phyloP scores from a whole-genome alignment of 1,284 basidiomycete genomes.

The Cutaneotrichosporon sp. region DNA sequence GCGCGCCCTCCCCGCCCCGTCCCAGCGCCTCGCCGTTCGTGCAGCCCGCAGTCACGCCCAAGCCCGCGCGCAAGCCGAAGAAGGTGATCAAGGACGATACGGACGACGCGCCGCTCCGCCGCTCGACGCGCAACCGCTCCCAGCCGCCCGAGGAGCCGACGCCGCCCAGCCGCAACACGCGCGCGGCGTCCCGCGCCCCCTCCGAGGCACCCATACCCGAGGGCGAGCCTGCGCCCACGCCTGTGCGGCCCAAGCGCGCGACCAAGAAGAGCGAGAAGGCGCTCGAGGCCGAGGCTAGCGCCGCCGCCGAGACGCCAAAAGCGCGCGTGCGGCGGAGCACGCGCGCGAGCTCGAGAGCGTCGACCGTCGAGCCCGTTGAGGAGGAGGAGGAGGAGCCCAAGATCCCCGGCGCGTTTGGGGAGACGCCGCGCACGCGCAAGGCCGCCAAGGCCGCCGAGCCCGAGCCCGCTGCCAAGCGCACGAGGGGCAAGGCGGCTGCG shows the following conservation, averaged over 20 bases:
- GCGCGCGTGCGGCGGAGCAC: background rate
- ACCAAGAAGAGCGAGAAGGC: constrained; percentile 6
- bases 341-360: constrained; percentile 16
- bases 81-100: constrained; percentile 13
- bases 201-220: constrained; percentile 25
- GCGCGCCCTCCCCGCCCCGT: background rate
- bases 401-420: background rate
- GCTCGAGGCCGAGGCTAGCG: background rate
- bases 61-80: constrained; percentile 10
- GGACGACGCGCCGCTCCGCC: constrained; percentile 11
- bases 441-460: constrained; percentile 38
- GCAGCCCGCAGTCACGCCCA: constrained; percentile 3
- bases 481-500: constrained; percentile 27
- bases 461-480: constrained; percentile 25
- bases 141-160: constrained; percentile 9
- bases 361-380: constrained; percentile 12
- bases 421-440: constrained; percentile 31
- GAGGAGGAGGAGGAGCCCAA: constrained; percentile 15
- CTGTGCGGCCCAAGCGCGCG: constrained; percentile 12
- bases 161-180: no score
- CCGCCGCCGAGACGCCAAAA: background rate
- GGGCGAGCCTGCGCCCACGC: constrained; percentile 11
- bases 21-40: constrained; percentile 7
- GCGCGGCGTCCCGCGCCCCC: constrained; percentile 12
- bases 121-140: constrained; percentile 13